A percentile compares a stretch with the other conserved stretches of the same genome.
Evolutionary conservation across 2,329 filamentous ascomycete species (phyloP).

Genomic region (Neonectria hederae): DNA sequence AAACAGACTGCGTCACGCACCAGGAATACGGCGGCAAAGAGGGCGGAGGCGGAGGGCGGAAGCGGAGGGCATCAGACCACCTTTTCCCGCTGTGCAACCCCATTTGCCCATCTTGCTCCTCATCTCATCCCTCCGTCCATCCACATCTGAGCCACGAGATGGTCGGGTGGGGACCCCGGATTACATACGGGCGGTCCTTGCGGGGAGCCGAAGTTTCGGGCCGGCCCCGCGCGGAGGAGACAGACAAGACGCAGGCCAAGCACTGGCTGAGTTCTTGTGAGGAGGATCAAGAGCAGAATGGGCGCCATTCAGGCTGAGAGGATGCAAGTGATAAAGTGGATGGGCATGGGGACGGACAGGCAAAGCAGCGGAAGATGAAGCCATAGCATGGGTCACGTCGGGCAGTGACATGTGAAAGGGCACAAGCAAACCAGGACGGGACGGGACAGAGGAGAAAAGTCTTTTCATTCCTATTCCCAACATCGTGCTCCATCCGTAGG

Average conservation of each 20-base stretch:
- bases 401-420: neutral
- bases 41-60: neutral
- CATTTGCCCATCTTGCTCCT: neutral
- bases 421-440: constrained; percentile 4
- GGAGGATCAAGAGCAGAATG: neutral
- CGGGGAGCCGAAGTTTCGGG: constrained; percentile 35
- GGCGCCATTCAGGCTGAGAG: neutral
- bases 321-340: neutral
- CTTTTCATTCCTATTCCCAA: neutral
- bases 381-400: neutral
- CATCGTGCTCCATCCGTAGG: neutral
- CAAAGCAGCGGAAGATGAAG: neutral
- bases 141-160: neutral
- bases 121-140: neutral
- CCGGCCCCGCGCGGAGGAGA: constrained; percentile 5
- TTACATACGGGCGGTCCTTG: neutral
- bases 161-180: constrained; percentile 27
- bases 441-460: neutral
- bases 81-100: neutral
- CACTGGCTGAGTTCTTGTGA: neutral
- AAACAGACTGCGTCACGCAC: neutral
- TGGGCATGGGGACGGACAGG: neutral
- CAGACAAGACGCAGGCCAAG: neutral
- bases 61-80: neutral
- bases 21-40: neutral